Evolutionary conservation across 306 rosid species (phyloP), one percentile per base, ranked within the genome.

Genomic region (Prosopis cineraria): DNA sequence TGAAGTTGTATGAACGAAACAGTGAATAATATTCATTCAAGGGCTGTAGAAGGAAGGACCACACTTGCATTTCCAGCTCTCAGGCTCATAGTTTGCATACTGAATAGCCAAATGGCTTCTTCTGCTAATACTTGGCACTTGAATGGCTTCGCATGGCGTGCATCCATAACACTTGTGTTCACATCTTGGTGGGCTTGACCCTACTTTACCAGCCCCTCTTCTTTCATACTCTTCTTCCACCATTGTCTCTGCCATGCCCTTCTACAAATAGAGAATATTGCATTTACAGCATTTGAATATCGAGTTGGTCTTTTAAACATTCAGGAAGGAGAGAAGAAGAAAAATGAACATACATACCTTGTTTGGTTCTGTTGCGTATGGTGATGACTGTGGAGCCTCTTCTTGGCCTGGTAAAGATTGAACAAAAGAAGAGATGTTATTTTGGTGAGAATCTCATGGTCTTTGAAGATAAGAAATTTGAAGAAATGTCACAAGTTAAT

Each of bases 51-150:
- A 82, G 39, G 92, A 87, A 64, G 90, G 97, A 9, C 98, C 98
- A 78, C 98, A 95, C 85, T 95, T 92, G 96, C 98, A 95, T 87
- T 92, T 95, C 98, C 98, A 95, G 62, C 95, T 90, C 87, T 92
- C 98, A 0, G 98, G 98, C 63, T 92, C 98, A 78, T 95, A 95
- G 64, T 95, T 95, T 62, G 98, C 85, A 74, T 91, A 95, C 78
- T 89, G 90, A 24, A 91, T 71, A 41, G 86, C 83, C 45, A 89
- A 53, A 79, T 86, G 89, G 74, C 44, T 75, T 68, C 75, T 89
- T 59, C 62, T 89, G 55, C 70, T 88, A 20, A 71, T 87, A 78
- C 91, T 87, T 19, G 98, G 98, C 24, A 92, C 94, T 79, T 95
- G 98, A 72, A 88, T 91, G 40, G 98, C 96, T 78, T 88, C 97